A percentile compares a stretch with the other conserved stretches of the same genome.
phyloP scores from a whole-genome alignment of 345 rosid species.

The Mallotus nudiflorus region DNA sequence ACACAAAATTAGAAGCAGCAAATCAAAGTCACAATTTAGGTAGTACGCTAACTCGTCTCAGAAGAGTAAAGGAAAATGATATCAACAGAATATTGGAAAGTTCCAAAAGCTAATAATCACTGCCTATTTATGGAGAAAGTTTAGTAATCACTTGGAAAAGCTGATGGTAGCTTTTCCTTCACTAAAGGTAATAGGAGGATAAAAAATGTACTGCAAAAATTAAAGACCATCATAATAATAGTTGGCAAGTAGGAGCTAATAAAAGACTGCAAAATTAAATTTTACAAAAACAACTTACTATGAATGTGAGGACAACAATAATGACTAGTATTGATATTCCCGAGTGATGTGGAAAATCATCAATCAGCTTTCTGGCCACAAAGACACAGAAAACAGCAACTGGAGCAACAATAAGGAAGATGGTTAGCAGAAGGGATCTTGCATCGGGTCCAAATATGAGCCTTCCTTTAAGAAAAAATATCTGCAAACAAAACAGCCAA shows the following conservation, averaged over 20 bases:
- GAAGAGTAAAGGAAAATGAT: neutral
- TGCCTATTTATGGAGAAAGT: neutral
- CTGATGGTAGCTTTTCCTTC: neutral
- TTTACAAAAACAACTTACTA: constrained; percentile 51
- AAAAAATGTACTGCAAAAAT: neutral
- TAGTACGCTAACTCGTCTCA: neutral
- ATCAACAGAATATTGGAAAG: too few species aligned
- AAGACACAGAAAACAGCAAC: constrained; percentile 69
- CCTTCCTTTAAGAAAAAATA: constrained; percentile 72
- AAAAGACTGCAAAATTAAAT: constrained; percentile 1
- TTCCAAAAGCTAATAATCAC: neutral
- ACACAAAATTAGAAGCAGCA: neutral
- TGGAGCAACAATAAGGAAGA: constrained; percentile 74
- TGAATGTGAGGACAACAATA: constrained; percentile 45
- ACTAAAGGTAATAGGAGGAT: neutral
- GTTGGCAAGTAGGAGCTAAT: neutral
- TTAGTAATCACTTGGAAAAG: neutral
- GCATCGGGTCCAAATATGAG: constrained; percentile 97
- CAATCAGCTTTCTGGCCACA: constrained; percentile 64
- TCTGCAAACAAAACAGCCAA: constrained; percentile 45
- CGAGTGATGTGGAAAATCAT: constrained; percentile 63
- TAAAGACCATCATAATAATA: neutral
- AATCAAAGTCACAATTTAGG: neutral
- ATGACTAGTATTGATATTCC: constrained; percentile 67
- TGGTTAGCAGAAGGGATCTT: constrained; percentile 55